Base-by-base conservation (phyloP, 2,329 filamentous ascomycete genomes). In the Arthrobotrys sphaeroides region DNA sequence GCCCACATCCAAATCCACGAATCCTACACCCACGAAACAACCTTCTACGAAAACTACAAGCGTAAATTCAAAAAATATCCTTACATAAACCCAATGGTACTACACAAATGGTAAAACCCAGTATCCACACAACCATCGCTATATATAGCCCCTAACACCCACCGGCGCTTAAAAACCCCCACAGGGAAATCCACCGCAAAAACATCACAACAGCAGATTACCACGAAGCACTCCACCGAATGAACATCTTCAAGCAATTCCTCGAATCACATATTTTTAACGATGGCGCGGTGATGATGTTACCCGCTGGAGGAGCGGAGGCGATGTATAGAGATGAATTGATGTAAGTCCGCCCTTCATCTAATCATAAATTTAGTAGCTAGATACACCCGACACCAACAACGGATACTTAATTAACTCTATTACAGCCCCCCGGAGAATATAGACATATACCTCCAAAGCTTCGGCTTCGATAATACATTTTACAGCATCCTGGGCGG, bases 401-500 rank as follows among this genome's bases (percentile, higher is more conserved):
- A n/a, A n/a, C n/a, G n/a, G n/a, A n/a, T n/a, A n/a, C n/a, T n/a
- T n/a, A n/a, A n/a, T n/a, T n/a, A n/a, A n/a, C n/a, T n/a, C n/a
- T n/a, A n/a, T n/a, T n/a, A n/a, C 22, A 74, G 61, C 3, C 43
- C 69, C 9, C 53, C 69, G 26, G 69, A 68, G 20, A 55, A 7
- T 26, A 36, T 67, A 13, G 61, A 74, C 26, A 28, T 40, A 18
- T 67, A 62, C 24, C 61, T 74, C 5, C 61, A 74, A 57, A 74
- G 61, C 28, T 74, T 74, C 42, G 61, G 69, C 7, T 74, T 74
- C 9, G 69, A 74, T 38, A 61, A 74, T 60, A 74, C 61, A 6
- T 73, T 73, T 20, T 74, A 74, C 20, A 67, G 61, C 6, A 74
- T 74, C 13, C 55, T 74, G 12, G 69, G 69, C 10, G 69, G 61